phyloP scores from a whole-genome alignment of 2,329 filamentous ascomycete species.

The Lachnellula willkommii region DNA sequence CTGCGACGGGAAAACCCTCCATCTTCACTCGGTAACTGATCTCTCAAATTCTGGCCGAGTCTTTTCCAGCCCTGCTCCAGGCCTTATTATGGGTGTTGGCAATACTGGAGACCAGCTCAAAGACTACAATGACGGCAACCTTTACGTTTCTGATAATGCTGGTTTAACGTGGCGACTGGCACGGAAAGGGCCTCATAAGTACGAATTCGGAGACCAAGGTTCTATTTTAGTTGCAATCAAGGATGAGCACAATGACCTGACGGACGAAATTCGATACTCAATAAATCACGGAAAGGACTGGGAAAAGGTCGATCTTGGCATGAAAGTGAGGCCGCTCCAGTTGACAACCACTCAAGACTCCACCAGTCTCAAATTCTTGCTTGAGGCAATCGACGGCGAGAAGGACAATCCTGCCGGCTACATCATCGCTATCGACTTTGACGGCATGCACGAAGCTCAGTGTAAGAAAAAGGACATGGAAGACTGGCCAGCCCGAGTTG shows the following conservation, averaged over 20 bases:
- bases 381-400: slow-evolving; percentile 55
- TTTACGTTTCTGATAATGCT: slow-evolving; percentile 88
- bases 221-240: slow-evolving; percentile 79
- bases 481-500: slow-evolving; percentile 77
- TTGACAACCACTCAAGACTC: slow-evolving; percentile 90
- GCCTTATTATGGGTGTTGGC: slow-evolving; percentile 87
- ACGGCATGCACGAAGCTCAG: slow-evolving; percentile 69
- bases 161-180: slow-evolving; percentile 77
- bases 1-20: slow-evolving; percentile 59
- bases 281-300: slow-evolving; percentile 85
- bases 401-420: slow-evolving; percentile 50
- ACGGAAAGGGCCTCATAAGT: slow-evolving; percentile 80
- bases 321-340: slow-evolving; percentile 64
- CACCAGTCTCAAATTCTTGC: slow-evolving; percentile 83
- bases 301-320: slow-evolving; percentile 64
- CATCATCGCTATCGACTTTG: slow-evolving; percentile 77
- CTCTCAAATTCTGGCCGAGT: slow-evolving; percentile 76
- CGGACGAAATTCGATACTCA: slow-evolving; percentile 66
- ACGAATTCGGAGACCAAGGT: slow-evolving; percentile 92
- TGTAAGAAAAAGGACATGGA: slow-evolving; percentile 82
- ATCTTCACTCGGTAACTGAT: slow-evolving; percentile 89
- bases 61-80: slow-evolving; percentile 90
- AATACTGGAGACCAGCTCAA: slow-evolving; percentile 76
- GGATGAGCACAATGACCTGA: slow-evolving; percentile 48
- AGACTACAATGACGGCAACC: slow-evolving; percentile 65